These are phyloP conservation scores for Fonsecaea multimorphosa DNA, from an alignment of 2,329 filamentous ascomycete species.

Conservation along the genomic window DNA sequence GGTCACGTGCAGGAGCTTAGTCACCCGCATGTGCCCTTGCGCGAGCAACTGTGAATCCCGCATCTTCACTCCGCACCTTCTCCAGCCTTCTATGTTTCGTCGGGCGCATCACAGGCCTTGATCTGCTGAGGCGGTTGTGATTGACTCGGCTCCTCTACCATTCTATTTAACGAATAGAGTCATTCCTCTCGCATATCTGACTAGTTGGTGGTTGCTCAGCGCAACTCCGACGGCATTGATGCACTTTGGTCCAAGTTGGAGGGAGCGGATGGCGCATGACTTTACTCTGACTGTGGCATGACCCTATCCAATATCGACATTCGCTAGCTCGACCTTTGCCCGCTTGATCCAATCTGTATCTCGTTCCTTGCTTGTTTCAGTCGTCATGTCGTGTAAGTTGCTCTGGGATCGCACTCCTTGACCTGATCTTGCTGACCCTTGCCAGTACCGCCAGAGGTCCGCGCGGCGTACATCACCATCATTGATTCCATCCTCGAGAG, in stretches of 20 bases:
- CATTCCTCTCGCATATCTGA: neutral
- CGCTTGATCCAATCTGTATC: neutral
- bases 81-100: conserved; percentile 1
- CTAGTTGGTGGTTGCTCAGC: conserved; percentile 3
- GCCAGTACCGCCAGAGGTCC: conserved; percentile 56
- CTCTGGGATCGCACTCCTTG: neutral
- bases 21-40: conserved; percentile 12
- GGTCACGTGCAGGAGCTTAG: conserved; percentile 8
- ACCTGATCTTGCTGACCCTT: conserved; percentile 20
- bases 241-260: conserved; percentile 10
- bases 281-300: conserved; percentile 15
- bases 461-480: conserved; percentile 61
- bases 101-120: neutral
- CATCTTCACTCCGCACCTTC: conserved; percentile 15
- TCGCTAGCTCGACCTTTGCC: neutral
- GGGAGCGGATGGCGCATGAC: conserved; percentile 27
- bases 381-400: conserved; percentile 35
- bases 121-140: neutral
- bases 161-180: neutral
- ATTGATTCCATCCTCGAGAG: conserved; percentile 67
- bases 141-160: neutral
- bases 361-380: neutral
- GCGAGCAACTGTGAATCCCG: conserved; percentile 8
- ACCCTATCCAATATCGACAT: neutral
- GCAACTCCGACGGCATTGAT: neutral